Conservation (phyloP, 352 stramenopile genomes). For the Globisporangium apiculatum region DNA sequence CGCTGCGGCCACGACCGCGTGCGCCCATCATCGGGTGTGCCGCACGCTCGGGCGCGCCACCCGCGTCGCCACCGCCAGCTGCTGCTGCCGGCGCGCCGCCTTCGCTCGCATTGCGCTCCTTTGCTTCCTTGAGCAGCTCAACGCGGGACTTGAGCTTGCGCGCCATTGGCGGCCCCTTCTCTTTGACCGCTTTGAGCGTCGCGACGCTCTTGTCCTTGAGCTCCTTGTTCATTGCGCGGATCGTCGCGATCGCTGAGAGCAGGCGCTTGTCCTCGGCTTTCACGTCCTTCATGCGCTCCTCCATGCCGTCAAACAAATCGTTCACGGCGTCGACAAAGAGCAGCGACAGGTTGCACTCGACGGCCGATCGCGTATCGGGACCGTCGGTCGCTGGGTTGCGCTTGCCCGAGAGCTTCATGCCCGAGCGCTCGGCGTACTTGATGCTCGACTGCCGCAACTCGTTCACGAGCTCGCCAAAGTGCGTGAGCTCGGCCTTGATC, state of each 20-base stretch:
- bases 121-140: slow-evolving; percentile 81
- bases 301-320: slow-evolving; percentile 75
- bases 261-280: slow-evolving; percentile 79
- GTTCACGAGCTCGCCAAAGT: slow-evolving; percentile 79
- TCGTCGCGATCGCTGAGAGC: slow-evolving; percentile 53
- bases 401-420: slow-evolving; percentile 85
- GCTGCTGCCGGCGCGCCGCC: slow-evolving; percentile 19
- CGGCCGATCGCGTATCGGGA: slow-evolving; percentile 63
- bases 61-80: slow-evolving; percentile 18
- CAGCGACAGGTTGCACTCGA: slow-evolving; percentile 60
- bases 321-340: slow-evolving; percentile 57
- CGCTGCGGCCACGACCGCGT: slow-evolving; percentile 31
- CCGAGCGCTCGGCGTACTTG: slow-evolving; percentile 80
- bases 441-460: slow-evolving; percentile 66
- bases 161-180: slow-evolving; percentile 47
- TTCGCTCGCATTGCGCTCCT: slow-evolving; percentile 78
- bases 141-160: slow-evolving; percentile 62
- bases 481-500: slow-evolving; percentile 79
- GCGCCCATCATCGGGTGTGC: slow-evolving; percentile 34
- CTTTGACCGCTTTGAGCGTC: slow-evolving; percentile 51
- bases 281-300: slow-evolving; percentile 79
- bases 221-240: slow-evolving; percentile 54
- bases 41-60: slow-evolving; percentile 17
- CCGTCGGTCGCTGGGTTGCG: slow-evolving; percentile 55
- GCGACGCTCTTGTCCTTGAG: slow-evolving; percentile 49